Evolutionary conservation across 2,329 filamentous ascomycete genomes (phyloP), one percentile per base, ranked within the genome.

Genomic region (Arthrobotrys conoides): DNA sequence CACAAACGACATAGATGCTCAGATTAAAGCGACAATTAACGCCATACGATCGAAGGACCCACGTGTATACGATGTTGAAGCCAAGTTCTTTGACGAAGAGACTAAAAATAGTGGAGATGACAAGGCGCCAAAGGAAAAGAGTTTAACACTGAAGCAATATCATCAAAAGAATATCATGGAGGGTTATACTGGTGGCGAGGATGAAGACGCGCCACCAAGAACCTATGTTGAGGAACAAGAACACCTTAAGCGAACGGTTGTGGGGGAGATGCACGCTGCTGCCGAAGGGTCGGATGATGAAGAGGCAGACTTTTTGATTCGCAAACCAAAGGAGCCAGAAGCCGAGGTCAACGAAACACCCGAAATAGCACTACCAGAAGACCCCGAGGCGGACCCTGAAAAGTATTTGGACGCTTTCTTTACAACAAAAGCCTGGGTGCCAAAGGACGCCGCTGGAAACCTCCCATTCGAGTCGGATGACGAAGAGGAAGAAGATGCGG

Each of bases 351-450:
- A 81, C 81, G 66, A 79, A 82, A 73, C 80, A 80, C 57, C 83
- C 83, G 73, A 81, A 81, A 44, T 71, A 64, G 5, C 82, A 76
- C 22, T 64, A 46, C 46, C 70, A 14, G 80, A 80, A 88, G 89
- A 75, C 94, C 96, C 44, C 0, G 92, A 97, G 82, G 92, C 93
- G 84, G 91, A 99, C 83, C 96, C 95, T 0, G 95, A 98, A 83
- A 91, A 89, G 0, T 99, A 93, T 84, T 86, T 99, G n/a, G 95
- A 93, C 69, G 97, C 97, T 84, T 99, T 97, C 86, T 90, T 99
- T 89, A 89, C 92, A n/a, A 89, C 94, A 6, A 90, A 94, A 76
- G 95, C 94, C 16, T 99, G 96, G 96, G 89, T 95, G 5, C 90
- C 92, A 0, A 88, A 89, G 9, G 89, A 33, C n/a, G 73, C 53